Conservation (phyloP, 805 yeast species). For the Lipomyces orientalis region DNA sequence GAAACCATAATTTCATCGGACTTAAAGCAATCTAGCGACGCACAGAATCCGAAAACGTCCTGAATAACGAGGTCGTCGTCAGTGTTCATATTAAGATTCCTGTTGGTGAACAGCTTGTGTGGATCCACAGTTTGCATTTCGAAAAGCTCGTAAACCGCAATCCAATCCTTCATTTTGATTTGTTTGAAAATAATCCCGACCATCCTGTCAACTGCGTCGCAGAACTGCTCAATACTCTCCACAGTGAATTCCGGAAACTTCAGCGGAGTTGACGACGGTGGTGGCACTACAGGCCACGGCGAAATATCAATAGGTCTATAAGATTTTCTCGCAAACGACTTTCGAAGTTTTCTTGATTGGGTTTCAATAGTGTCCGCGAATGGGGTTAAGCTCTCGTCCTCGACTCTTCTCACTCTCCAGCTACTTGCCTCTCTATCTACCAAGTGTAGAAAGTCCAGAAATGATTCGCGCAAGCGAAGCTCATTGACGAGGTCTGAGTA, state of each 20-base stretch:
- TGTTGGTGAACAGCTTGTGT: constrained; percentile 61
- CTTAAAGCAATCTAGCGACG: constrained; percentile 56
- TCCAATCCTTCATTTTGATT: constrained; percentile 76
- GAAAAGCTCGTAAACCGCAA: constrained; percentile 70
- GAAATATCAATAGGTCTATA: constrained; percentile 44
- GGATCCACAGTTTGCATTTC: constrained; percentile 71
- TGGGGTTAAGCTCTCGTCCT: constrained; percentile 18
- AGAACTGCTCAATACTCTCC: constrained; percentile 58
- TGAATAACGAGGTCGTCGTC: constrained; percentile 67
- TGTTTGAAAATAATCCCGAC: constrained; percentile 62
- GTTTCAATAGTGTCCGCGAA: constrained; percentile 44
- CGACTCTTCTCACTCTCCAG: constrained; percentile 38
- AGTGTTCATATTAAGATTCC: constrained; percentile 48
- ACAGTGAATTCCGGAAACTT: constrained; percentile 22
- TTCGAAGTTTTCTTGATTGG: constrained; percentile 69
- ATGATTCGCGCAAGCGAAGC: constrained; percentile 59
- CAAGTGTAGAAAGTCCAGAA: constrained; percentile 67
- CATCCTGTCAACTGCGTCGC: constrained; percentile 66
- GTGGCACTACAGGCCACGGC: constrained; percentile 39
- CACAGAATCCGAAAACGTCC: constrained; percentile 74
- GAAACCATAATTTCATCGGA: constrained; percentile 52
- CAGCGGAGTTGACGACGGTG: constrained; percentile 3
- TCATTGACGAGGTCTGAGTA: constrained; percentile 78
- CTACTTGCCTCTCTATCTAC: constrained; percentile 67
- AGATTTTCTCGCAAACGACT: constrained; percentile 53